Evolutionary conservation across 2,329 filamentous ascomycete genomes (phyloP), one percentile per base, ranked within the genome.

Genomic region (Aureobasidium sp.): DNA sequence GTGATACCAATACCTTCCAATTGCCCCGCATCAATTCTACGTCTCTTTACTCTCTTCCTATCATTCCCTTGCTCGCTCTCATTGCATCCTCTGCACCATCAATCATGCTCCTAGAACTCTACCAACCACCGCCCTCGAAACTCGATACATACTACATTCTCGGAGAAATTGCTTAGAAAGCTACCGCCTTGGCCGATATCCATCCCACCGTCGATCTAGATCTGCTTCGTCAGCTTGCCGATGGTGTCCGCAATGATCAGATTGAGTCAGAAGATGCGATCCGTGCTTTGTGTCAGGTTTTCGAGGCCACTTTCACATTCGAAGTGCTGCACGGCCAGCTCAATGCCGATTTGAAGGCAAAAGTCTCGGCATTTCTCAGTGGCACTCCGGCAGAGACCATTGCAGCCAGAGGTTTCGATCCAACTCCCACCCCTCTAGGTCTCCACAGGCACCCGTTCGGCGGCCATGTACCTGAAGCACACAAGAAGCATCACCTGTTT

Each of bases 61-160:
- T 27, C 29, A 30, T 39, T 48, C 21, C 36, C n/a, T n/a, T 13
- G 21, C 39, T 48, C 39, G 30, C 13, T 16, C n/a, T 57, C 21
- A 29, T n/a, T 25, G 39, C 9, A 11, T 10, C 27, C 53, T 36
- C 25, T 7, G 21, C 34, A 7, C 36, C 36, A 6, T 7, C 13
- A 13, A 29, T 41, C 25, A 55, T 61, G 59, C 30, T 61, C 59
- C 42, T 47, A 45, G 59, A 61, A 47, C 25, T 61, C 15, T 61
- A 39, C n/a, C 49, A 61, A 27, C 59, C 59, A 5, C 59, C 59
- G 5, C 49, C 59, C 25, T 39, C 39, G 2, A 61, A 55, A 25
- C 59, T 61, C 42, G 49, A 61, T 16, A 61, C 59, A 11, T 47
- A 61, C 39, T 61, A 54, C 10, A 61, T 61, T n/a, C 50, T 61